Conservation (phyloP, 2,329 filamentous ascomycete species). For the Myriosclerotinia curreyana region DNA sequence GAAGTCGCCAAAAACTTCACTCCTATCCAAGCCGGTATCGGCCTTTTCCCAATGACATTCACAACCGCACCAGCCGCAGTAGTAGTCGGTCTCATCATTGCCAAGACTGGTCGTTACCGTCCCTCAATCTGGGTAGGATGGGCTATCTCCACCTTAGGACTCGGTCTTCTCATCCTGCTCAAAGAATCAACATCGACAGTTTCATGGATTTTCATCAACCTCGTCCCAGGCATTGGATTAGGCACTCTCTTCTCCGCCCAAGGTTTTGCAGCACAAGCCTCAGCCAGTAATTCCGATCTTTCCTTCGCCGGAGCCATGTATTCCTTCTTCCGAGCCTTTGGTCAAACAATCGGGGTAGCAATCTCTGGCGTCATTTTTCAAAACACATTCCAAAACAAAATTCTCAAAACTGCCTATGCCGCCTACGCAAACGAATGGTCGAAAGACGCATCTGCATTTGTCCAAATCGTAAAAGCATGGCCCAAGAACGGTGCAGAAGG, state of each 20-base stretch:
- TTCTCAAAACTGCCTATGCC: conserved; percentile 26
- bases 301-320: conserved; percentile 62
- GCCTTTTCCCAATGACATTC: conserved; percentile 57
- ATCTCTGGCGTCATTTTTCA: conserved; percentile 67
- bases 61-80: conserved; percentile 57
- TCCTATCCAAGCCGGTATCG: conserved; percentile 52
- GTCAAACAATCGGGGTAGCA: conserved; percentile 39
- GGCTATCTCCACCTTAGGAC: conserved; percentile 54
- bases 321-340: conserved; percentile 62
- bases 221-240: conserved; percentile 58
- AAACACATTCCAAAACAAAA: conserved; percentile 46
- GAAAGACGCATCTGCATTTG: conserved; percentile 28
- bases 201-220: conserved; percentile 58
- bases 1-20: conserved; percentile 50
- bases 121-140: conserved; percentile 53
- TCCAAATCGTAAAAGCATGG: conserved; percentile 30
- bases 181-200: conserved; percentile 48
- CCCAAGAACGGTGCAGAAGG: conserved; percentile 20
- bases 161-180: conserved; percentile 53
- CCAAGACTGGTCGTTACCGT: conserved; percentile 56
- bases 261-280: conserved; percentile 60
- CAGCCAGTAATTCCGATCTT: conserved; percentile 53
- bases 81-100: conserved; percentile 53
- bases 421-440: conserved; percentile 25
- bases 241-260: conserved; percentile 63